Conservation (phyloP, 805 yeast genomes). For the Grigorovia yakushimaensis region DNA sequence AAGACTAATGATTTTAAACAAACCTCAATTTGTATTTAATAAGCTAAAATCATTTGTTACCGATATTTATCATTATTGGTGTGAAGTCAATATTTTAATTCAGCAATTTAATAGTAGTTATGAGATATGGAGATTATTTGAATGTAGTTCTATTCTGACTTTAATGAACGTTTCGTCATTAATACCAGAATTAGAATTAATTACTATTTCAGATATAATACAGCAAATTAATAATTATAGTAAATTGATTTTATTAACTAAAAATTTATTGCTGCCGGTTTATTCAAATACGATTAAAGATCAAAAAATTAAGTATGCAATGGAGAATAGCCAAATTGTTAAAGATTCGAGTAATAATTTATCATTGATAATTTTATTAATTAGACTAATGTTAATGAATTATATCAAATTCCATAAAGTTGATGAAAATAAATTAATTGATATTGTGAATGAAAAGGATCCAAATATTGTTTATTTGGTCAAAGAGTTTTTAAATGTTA, state of each 20-base stretch:
- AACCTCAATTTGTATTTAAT: slow-evolving; percentile 4
- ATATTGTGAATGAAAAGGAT: slow-evolving; percentile 57
- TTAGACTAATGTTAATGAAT: slow-evolving; percentile 3
- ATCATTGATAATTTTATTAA: slow-evolving; percentile 4
- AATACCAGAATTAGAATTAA: background rate
- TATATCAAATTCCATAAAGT: slow-evolving; percentile 13
- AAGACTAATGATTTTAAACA: slow-evolving; percentile 9
- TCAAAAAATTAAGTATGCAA: background rate
- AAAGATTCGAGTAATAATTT: slow-evolving; percentile 7
- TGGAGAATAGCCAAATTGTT: slow-evolving; percentile 1
- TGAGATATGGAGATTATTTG: slow-evolving; percentile 11
- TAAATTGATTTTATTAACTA: background rate
- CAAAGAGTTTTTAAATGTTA: slow-evolving; percentile 15
- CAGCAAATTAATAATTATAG: background rate
- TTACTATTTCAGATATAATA: slow-evolving; percentile 6
- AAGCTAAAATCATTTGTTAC: slow-evolving; percentile 2
- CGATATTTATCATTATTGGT: slow-evolving; percentile 9
- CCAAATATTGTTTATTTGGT: slow-evolving; percentile 8
- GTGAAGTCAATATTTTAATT: slow-evolving; percentile 7
- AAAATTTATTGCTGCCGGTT: background rate
- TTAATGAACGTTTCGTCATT: slow-evolving; percentile 4
- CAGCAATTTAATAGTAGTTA: slow-evolving; percentile 10
- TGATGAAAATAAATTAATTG: slow-evolving; percentile 53
- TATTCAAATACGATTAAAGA: background rate
- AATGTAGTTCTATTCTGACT: slow-evolving; percentile 7